Conservation (phyloP, 148 eudicot species). For the Silene latifolia region DNA sequence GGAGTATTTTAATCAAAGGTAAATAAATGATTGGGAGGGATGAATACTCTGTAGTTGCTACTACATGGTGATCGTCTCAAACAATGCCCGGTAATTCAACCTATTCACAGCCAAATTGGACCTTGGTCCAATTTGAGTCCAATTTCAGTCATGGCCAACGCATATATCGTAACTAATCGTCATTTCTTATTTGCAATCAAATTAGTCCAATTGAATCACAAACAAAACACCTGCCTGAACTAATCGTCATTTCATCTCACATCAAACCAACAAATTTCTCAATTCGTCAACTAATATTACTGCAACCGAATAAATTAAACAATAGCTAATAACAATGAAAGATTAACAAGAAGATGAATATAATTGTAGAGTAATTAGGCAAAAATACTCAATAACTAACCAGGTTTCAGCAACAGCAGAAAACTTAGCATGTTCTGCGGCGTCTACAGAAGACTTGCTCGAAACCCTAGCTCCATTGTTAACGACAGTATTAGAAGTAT, state of each 20-base stretch:
- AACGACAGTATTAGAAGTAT: neutral
- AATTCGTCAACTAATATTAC: neutral
- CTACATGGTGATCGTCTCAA: no score
- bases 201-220: no score
- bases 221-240: no score
- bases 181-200: neutral
- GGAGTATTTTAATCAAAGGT: no score
- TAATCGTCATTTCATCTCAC: no score
- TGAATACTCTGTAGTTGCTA: no score
- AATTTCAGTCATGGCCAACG: neutral
- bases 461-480: constrained; percentile 26
- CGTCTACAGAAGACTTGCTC: constrained; percentile 48
- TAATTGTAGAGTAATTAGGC: neutral
- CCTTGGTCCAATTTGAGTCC: no score
- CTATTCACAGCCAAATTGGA: neutral
- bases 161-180: neutral
- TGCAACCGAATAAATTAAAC: neutral
- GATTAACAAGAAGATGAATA: neutral
- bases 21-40: no score
- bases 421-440: constrained; percentile 61
- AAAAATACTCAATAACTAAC: constrained; percentile 23
- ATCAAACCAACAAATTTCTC: neutral
- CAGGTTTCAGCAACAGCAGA: constrained; percentile 79
- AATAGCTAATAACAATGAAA: neutral
- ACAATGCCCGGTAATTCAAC: neutral